Percentiles rank a stretch among this genome's conserved stretches.
phyloP scores from a whole-genome alignment of 164 flowering plant species.

The Vitis labrusca region DNA sequence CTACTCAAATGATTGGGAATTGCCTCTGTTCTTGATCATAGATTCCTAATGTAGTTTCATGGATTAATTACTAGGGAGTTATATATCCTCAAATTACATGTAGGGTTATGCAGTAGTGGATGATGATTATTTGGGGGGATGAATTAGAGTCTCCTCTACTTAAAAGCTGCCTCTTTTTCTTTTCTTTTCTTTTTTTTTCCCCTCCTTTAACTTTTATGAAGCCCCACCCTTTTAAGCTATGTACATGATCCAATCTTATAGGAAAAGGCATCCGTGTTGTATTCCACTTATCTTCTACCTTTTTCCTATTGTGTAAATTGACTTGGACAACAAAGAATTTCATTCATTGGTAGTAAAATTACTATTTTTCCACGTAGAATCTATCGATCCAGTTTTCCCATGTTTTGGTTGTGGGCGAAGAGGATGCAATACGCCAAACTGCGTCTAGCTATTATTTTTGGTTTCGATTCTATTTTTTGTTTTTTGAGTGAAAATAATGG shows the following conservation, averaged over 20 bases:
- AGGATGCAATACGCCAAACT: too few relatives aligned
- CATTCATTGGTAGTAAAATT: background rate
- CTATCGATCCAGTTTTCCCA: too few relatives aligned
- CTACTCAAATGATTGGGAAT: background rate
- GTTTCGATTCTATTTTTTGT: too few relatives aligned
- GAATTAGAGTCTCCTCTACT: background rate
- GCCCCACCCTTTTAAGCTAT: constrained; percentile 8
- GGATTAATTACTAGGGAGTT: constrained; percentile 1
- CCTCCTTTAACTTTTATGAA: constrained; percentile 2
- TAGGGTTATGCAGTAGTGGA: constrained; percentile 7
- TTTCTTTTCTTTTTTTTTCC: too few relatives aligned
- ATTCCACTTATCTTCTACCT: background rate
- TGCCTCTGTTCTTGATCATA: background rate
- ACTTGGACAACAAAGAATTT: background rate
- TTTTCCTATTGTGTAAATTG: background rate
- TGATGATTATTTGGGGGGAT: background rate
- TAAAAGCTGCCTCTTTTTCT: background rate
- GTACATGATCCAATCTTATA: constrained; percentile 5
- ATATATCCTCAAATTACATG: background rate
- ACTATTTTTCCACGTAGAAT: too few relatives aligned
- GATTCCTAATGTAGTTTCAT: background rate
- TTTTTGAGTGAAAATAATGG: too few relatives aligned
- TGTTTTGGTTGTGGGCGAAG: too few relatives aligned
- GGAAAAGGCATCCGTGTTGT: background rate
- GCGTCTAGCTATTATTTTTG: too few relatives aligned